These are phyloP conservation scores for Silybum marianum DNA, from an alignment of 129 eudicot genomes.

Conservation along the genomic window DNA sequence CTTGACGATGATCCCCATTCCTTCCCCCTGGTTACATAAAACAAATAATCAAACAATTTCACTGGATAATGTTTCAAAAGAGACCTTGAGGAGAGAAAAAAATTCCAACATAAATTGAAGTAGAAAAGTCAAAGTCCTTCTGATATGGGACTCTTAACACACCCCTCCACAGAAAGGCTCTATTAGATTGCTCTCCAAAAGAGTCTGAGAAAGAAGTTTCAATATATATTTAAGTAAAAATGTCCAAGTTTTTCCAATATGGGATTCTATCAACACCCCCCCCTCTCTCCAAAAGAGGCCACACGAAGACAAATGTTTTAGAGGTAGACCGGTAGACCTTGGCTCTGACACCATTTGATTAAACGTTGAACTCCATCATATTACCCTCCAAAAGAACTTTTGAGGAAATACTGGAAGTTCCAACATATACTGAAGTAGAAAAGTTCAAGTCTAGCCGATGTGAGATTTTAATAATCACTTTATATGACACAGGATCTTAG, in stretches of 20 bases:
- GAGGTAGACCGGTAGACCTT: background rate
- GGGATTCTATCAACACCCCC: background rate
- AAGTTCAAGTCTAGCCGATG: background rate
- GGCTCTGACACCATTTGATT: background rate
- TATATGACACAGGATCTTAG: background rate
- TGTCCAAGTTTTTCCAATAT: background rate
- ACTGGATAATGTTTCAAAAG: background rate
- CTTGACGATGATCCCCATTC: conserved; percentile 61
- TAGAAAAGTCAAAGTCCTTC: background rate
- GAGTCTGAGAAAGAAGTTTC: background rate
- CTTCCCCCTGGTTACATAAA: conserved; percentile 41
- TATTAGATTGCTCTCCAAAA: background rate
- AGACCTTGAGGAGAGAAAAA: background rate
- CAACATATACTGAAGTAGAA: background rate
- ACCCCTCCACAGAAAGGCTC: background rate
- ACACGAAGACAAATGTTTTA: no score
- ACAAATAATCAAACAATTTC: background rate
- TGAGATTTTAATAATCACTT: background rate
- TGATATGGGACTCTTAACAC: background rate
- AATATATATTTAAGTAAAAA: no score
- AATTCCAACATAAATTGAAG: background rate
- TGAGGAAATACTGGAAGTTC: background rate
- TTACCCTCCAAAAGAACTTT: background rate
- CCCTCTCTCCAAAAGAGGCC: no score
- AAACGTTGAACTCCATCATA: background rate